These are phyloP conservation scores for Scleroderma bovista DNA, from an alignment of 768 basidiomycete genomes.

Conservation along the genomic window DNA sequence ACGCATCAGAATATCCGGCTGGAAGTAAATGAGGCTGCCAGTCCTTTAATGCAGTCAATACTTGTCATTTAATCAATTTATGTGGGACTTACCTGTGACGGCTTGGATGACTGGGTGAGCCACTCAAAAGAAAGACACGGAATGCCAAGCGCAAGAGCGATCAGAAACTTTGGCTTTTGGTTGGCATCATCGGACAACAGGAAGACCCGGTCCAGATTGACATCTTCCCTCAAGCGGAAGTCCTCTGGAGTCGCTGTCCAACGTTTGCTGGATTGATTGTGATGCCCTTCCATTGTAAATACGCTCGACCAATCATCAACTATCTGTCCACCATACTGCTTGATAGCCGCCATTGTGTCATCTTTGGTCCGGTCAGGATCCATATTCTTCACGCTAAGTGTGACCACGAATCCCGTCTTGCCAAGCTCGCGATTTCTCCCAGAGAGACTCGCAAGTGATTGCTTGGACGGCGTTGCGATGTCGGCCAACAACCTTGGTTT, in stretches of 20 bases:
- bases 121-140: conserved; percentile 68
- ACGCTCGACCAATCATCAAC: conserved; percentile 59
- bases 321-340: conserved; percentile 47
- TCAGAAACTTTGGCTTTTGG: conserved; percentile 74
- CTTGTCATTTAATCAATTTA: conserved; percentile 1
- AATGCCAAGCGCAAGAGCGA: conserved; percentile 80
- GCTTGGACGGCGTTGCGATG: conserved; percentile 46
- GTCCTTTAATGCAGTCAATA: conserved; percentile 29
- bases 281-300: conserved; percentile 50
- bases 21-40: conserved; percentile 62
- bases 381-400: conserved; percentile 36
- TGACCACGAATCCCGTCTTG: conserved; percentile 57
- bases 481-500: conserved; percentile 30
- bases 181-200: conserved; percentile 60
- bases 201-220: conserved; percentile 46
- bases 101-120: conserved; percentile 30
- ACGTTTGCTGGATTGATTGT: conserved; percentile 37
- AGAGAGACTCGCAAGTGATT: conserved; percentile 37
- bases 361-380: conserved; percentile 39
- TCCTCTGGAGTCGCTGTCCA: conserved; percentile 51
- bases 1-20: conserved; percentile 40
- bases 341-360: conserved; percentile 38
- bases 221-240: conserved; percentile 37
- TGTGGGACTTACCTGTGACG: conserved; percentile 19
- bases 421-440: conserved; percentile 35